Evolutionary conservation across 768 basidiomycete genomes (phyloP), one percentile per base, ranked within the genome.

Genomic region (Podaxis sp.): DNA sequence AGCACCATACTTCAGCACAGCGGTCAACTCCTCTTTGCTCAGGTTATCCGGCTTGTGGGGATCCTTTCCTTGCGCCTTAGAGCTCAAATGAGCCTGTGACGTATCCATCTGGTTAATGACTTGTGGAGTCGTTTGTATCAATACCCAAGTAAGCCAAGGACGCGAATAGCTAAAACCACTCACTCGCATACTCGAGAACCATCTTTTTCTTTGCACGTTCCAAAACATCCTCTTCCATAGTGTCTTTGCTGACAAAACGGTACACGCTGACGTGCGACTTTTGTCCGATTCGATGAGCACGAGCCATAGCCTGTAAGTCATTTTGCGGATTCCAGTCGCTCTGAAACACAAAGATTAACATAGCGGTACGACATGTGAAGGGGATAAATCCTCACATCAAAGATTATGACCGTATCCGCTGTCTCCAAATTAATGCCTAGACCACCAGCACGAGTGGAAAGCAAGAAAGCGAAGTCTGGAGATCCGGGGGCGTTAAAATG

Each of bases 51-150:
- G 85, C 72, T 93, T 94, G 64, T 81, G 75, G 22, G 83, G 74
- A 55, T 92, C 91, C 71, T 89, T 91, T 17, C 75, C 68, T 68
- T 82, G 80, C 33, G 82, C 82, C 70, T 94, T 94, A 61, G 91
- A 89, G 71, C 93, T 89, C 57, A 99, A 86, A 76, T 98, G 93
- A 47, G 93, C 93, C 66, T 98, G 97, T 46, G 96, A 95, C 24
- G 97, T 99, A 77, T 99, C 97, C 92, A 98, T 97, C 77, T 98
- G 96, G 76, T 98, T 97, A 81, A 99, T 98, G 79, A 99, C 95
- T 97, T 73, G 52, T 27, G 46, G 59, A 46, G 64, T 46, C 68
- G 29, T 50, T 27, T 29, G 49, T 5, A 36, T 37, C 51, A 57
- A 36, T 9, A 55, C 61, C 47, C 29, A 22, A 57, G 40, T 57